Evolutionary conservation across 2,329 filamentous ascomycete genomes (phyloP), one percentile per base, ranked within the genome.

Genomic region (Colletotrichum viniferum): DNA sequence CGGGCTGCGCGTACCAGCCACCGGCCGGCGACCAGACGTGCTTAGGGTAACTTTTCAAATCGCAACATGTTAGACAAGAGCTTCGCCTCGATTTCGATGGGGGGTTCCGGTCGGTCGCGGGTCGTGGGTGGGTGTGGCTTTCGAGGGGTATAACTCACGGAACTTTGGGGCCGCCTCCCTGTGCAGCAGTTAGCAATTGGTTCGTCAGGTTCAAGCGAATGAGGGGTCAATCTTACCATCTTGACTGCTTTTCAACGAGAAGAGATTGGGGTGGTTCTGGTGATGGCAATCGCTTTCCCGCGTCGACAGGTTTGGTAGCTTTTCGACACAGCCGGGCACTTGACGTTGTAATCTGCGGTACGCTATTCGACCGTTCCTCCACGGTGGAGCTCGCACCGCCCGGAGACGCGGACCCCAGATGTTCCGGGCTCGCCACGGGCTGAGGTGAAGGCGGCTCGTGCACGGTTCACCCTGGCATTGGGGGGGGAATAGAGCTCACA

Each of bases 21-120:
- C 97, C 97, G 79, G 96, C 90, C 77, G 97, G 97, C 83, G 97
- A 98, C 97, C 97, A 99, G 90, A 99, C 95, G 90, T 99, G 96
- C 90, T 98, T 98, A 85, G 96, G 96, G 87, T 98, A 98, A 83
- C 95, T 98, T 81, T 62, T 3, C 0, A 52, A 55, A 38, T 21
- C n/a, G 30, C 67, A 56, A n/a, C 28, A 28, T 18, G 76, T 76
- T 70, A 71, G 73, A 66, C 60, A 63, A 48, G 48, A 63, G 43
- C 2, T 52, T 52, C 21, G n/a, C 24, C 10, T 24, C 43, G 69
- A 65, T 69, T 78, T 81, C 78, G 78, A 81, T 52, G 43, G 75
- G 70, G 38, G 56, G 62, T 56, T n/a, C 43, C 43, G n/a, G 43
- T 52, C 43, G 43, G 43, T 52, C 43, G 43, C 43, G n/a, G 62